These are phyloP conservation scores for Xylogone sp. DNA, from an alignment of 2,329 filamentous ascomycete genomes.

Conservation along the genomic window DNA sequence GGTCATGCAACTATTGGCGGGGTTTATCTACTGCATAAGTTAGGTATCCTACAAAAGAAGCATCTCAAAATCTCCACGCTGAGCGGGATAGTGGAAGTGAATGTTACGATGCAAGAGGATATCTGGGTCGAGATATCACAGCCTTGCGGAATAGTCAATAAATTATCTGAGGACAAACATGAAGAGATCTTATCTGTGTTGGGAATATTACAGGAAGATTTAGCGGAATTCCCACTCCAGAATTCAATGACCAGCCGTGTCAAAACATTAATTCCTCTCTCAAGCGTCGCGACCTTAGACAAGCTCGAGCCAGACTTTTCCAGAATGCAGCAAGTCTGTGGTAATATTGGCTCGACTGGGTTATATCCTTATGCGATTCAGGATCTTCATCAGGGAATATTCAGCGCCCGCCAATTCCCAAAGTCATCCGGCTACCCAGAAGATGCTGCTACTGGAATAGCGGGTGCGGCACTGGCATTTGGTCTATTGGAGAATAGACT, in stretches of 20 bases:
- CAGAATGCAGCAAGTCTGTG: constrained; percentile 1
- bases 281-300: not conserved
- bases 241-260: not conserved
- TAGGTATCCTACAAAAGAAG: not conserved
- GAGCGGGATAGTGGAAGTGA: constrained; percentile 1
- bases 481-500: constrained; percentile 47
- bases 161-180: not conserved
- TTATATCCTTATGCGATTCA: constrained; percentile 4
- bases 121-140: constrained; percentile 2
- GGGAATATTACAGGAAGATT: not conserved
- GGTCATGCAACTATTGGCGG: constrained; percentile 5
- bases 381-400: not conserved
- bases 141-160: not conserved
- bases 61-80: not conserved
- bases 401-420: constrained; percentile 2
- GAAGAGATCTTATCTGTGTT: not conserved
- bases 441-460: constrained; percentile 60
- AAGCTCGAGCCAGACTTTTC: not conserved
- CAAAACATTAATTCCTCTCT: not conserved
- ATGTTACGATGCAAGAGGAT: constrained; percentile 1
- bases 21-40: constrained; percentile 3
- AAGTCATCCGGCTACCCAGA: constrained; percentile 36
- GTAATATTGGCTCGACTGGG: constrained; percentile 1
- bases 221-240: not conserved
- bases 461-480: constrained; percentile 50